Conservation (phyloP, 179 eudicot genomes). For the Sideroxylon spinosum region DNA sequence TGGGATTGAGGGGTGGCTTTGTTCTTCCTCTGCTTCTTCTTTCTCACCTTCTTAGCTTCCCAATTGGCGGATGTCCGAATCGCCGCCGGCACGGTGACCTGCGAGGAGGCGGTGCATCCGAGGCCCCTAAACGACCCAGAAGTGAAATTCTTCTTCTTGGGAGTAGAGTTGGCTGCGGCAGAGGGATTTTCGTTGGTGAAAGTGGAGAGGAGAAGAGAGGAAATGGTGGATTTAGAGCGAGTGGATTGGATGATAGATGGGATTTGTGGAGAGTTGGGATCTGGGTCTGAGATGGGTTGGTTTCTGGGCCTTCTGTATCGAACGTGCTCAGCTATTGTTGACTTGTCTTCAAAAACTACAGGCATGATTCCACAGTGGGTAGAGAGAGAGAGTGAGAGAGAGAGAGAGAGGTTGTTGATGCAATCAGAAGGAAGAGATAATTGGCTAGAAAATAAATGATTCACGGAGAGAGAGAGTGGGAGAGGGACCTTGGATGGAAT, state of each 20-base stretch:
- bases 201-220: constrained; percentile 58
- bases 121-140: constrained; percentile 55
- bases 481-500: neutral
- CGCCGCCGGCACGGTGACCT: constrained; percentile 69
- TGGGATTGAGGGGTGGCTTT: constrained; percentile 3
- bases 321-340: constrained; percentile 39
- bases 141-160: constrained; percentile 45
- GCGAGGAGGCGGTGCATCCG: constrained; percentile 72
- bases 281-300: constrained; percentile 25
- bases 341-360: constrained; percentile 26
- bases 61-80: constrained; percentile 68
- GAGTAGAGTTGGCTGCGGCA: neutral
- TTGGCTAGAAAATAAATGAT: neutral
- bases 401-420: neutral
- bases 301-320: constrained; percentile 41
- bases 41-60: constrained; percentile 41
- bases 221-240: constrained; percentile 60
- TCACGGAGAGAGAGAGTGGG: neutral
- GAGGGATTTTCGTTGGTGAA: constrained; percentile 26
- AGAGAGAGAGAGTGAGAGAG: constrained; percentile 10
- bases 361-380: constrained; percentile 23
- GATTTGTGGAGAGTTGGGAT: constrained; percentile 28
- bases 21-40: constrained; percentile 34
- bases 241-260: constrained; percentile 50
- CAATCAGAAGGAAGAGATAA: neutral